Evolutionary conservation across 1,139 yeast genomes (phyloP).

Genomic region (Saccharomyces hybrid): DNA sequence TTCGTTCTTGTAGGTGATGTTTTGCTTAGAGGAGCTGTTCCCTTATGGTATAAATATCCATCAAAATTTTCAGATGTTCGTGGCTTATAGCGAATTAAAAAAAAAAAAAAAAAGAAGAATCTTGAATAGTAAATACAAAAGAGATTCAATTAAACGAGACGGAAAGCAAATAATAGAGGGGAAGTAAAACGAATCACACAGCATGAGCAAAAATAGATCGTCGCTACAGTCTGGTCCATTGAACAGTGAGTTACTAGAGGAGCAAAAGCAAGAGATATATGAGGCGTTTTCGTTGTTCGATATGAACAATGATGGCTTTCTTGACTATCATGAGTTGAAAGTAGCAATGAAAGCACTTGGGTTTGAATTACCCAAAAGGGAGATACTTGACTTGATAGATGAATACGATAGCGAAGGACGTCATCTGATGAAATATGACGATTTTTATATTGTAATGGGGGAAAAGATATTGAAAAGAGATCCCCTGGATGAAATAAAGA

Average conservation of each 20-base stretch:
- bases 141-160: neutral
- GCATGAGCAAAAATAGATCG: conserved; percentile 1
- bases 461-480: conserved; percentile 75
- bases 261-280: conserved; percentile 84
- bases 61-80: neutral
- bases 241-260: conserved; percentile 59
- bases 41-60: neutral
- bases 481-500: conserved; percentile 82
- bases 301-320: conserved; percentile 80
- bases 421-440: conserved; percentile 68
- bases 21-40: neutral
- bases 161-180: neutral
- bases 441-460: conserved; percentile 60
- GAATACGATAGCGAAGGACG: conserved; percentile 77
- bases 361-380: conserved; percentile 73
- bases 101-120: conserved; percentile 5
- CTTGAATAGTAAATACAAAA: neutral
- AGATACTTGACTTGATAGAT: conserved; percentile 71
- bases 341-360: conserved; percentile 93
- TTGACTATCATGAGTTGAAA: conserved; percentile 88
- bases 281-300: conserved; percentile 93
- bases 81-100: neutral
- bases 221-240: conserved; percentile 1
- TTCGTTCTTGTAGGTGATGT: neutral
- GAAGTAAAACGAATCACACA: neutral